These are phyloP conservation scores for Pleomassaria siparia DNA, from an alignment of 2,329 filamentous ascomycete species.

Conservation along the genomic window DNA sequence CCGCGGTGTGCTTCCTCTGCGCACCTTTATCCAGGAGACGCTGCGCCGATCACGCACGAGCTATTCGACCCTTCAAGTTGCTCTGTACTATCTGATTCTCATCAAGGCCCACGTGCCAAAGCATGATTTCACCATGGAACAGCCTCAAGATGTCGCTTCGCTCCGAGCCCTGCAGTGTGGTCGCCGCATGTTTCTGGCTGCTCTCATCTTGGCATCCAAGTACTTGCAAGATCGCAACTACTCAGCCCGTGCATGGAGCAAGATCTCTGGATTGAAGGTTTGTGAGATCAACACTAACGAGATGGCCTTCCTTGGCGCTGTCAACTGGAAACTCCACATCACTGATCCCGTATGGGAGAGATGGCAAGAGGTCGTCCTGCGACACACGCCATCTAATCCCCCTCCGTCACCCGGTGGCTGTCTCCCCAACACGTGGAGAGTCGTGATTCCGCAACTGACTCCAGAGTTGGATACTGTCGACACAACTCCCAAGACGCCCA, in stretches of 20 bases:
- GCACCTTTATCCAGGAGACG: slow-evolving; percentile 97
- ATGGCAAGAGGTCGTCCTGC: slow-evolving; percentile 91
- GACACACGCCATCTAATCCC: slow-evolving; percentile 68
- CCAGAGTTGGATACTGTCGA: slow-evolving; percentile 57
- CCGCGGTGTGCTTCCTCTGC: slow-evolving; percentile 81
- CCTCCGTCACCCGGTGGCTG: slow-evolving; percentile 41
- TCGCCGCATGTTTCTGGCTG: slow-evolving; percentile 94
- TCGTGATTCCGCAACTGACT: slow-evolving; percentile 58
- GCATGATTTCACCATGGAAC: slow-evolving; percentile 83
- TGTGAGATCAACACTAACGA: slow-evolving; percentile 97
- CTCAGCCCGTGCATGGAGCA: slow-evolving; percentile 96
- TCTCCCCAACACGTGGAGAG: slow-evolving; percentile 47
- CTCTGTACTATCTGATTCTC: slow-evolving; percentile 91
- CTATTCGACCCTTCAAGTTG: slow-evolving; percentile 96
- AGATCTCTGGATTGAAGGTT: slow-evolving; percentile 94
- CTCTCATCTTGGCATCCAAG: slow-evolving; percentile 93
- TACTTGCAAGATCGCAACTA: slow-evolving; percentile 98
- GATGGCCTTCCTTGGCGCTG: slow-evolving; percentile 83
- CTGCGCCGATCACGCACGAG: slow-evolving; percentile 91
- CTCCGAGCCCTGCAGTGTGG: slow-evolving; percentile 88
- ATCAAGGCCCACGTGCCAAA: slow-evolving; percentile 88
- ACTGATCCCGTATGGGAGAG: slow-evolving; percentile 84
- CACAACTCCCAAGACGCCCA: slow-evolving; percentile 35
- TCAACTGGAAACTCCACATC: slow-evolving; percentile 95
- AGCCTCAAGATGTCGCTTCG: slow-evolving; percentile 70